Conservation (phyloP, 2,329 filamentous ascomycete genomes). For the Tolypocladium sp. region DNA sequence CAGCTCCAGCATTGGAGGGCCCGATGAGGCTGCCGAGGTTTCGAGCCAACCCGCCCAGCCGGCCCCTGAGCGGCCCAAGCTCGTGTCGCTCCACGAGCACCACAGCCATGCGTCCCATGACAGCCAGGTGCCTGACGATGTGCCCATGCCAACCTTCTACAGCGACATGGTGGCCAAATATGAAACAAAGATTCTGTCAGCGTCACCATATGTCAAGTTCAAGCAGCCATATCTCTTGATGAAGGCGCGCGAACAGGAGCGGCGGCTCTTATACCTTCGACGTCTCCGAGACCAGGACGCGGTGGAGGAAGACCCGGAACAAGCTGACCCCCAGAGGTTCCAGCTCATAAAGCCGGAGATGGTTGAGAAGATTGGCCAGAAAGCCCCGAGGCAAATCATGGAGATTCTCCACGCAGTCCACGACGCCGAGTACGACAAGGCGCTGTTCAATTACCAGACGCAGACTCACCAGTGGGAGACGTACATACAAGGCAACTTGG, state of each 20-base stretch:
- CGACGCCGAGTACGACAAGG: conserved; percentile 94
- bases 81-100: conserved; percentile 30
- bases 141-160: conserved; percentile 85
- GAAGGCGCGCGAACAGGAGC: conserved; percentile 84
- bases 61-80: conserved; percentile 15
- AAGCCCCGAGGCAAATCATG: conserved; percentile 77
- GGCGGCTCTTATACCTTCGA: conserved; percentile 72
- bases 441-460: conserved; percentile 84
- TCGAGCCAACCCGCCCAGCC: conserved; percentile 13
- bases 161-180: conserved; percentile 92
- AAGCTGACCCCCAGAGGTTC: conserved; percentile 61
- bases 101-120: conserved; percentile 36
- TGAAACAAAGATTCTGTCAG: conserved; percentile 85
- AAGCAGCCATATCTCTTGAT: conserved; percentile 88
- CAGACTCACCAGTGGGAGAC: conserved; percentile 96
- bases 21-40: conserved; percentile 17
- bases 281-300: conserved; percentile 70
- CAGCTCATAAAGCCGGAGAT: conserved; percentile 91
- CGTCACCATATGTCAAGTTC: conserved; percentile 94
- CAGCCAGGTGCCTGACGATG: conserved; percentile 61
- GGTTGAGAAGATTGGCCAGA: conserved; percentile 76
- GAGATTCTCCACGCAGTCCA: conserved; percentile 92
- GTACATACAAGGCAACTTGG: conserved; percentile 78
- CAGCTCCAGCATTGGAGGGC: conserved; percentile 14
- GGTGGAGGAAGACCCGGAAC: conserved; percentile 52